Evolutionary conservation across 78 protist genomes (phyloP), one percentile per base, ranked within the genome.

Genomic region (Bodo saltans): DNA sequence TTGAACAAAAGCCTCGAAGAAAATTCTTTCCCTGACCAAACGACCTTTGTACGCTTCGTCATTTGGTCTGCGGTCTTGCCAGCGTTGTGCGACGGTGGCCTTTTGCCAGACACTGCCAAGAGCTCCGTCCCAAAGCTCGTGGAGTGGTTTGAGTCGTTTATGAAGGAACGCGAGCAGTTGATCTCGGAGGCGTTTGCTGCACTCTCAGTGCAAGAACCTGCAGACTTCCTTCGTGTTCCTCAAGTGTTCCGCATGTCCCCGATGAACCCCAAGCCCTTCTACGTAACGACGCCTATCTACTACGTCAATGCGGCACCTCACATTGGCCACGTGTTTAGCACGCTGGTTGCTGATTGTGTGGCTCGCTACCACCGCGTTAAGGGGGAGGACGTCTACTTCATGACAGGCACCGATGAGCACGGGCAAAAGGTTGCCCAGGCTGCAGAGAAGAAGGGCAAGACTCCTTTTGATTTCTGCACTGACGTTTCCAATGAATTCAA

Each of bases 371-470:
- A 80, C n/a, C 81, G 90, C 28, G 42, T 32, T 42, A n/a, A n/a
- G 30, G 75, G 78, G 32, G 32, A 33, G 30, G 40, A 42, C 34
- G 83, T 83, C 37, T 47, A 68, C 28, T 90, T 93, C 83, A 38
- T 85, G 80, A 95, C 99, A 3, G 99, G 98, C 40, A 92, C 94
- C 28, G 97, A 94, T 79, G 99, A 97, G 85, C 99, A 97, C 87
- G 99, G 99, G 28, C 89, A 79, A 35, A 93, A 93, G 78, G 84
- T 89, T 4, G 79, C 52, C 40, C 27, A 94, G 68, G 83, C 94
- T 12, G 98, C 98, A 1, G 87, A 83, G 39, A 78, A 53, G 33
- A 37, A 35, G 17, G 85, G 87, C 11, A 52, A 85, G 40, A 29
- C 69, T 28, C 91, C 96, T n/a, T n/a, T 87, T 72, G 90, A 69